A percentile compares a stretch with the other conserved stretches of the same genome.
Evolutionary conservation across 192 early-diverging fungal species (phyloP).

Genomic region (Coemansia sp.): DNA sequence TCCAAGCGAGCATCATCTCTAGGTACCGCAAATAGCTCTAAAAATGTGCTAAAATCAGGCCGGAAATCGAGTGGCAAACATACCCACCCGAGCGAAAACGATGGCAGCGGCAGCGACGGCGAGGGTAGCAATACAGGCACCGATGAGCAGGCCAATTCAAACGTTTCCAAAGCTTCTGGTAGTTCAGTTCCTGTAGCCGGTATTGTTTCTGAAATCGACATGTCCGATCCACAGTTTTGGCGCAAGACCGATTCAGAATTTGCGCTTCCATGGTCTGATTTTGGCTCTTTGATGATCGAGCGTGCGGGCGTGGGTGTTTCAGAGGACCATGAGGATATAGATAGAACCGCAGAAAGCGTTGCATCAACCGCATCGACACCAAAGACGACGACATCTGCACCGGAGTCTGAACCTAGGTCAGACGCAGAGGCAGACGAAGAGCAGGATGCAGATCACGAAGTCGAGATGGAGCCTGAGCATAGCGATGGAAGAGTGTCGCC

Average conservation of each 20-base stretch:
- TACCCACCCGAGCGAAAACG: neutral
- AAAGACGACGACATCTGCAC: constrained; percentile 11
- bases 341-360: constrained; percentile 2
- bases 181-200: constrained; percentile 12
- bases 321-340: constrained; percentile 24
- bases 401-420: constrained; percentile 6
- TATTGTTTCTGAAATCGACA: constrained; percentile 20
- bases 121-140: neutral
- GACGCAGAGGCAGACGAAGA: constrained; percentile 12
- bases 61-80: neutral
- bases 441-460: constrained; percentile 4
- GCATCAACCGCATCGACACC: constrained; percentile 5
- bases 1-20: too few species aligned
- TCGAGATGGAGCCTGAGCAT: constrained; percentile 11
- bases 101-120: neutral
- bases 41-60: neutral
- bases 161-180: neutral
- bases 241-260: constrained; percentile 32
- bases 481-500: constrained; percentile 28
- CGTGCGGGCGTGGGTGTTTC: constrained; percentile 26
- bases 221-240: constrained; percentile 48
- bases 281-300: constrained; percentile 49
- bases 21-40: neutral
- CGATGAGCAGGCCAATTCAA: too few species aligned
- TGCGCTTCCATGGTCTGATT: constrained; percentile 42